Evolutionary conservation across 257 asterid species (phyloP).

Genomic region (Fraxinus pennsylvanica): DNA sequence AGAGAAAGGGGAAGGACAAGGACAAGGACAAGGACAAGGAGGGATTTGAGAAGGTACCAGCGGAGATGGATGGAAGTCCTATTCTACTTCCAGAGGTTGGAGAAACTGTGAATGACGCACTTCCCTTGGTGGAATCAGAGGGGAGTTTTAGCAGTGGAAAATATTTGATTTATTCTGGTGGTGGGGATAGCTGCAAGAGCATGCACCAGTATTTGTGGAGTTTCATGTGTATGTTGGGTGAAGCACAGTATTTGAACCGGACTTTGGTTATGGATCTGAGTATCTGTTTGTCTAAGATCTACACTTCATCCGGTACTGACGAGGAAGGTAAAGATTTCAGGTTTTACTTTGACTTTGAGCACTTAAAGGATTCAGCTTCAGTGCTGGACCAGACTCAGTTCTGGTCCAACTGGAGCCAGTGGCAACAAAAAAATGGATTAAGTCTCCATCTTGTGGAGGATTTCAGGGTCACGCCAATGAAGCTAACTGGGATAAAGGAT

Average conservation of each 20-base stretch:
- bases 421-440: constrained; percentile 46
- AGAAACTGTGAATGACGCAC: constrained; percentile 74
- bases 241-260: constrained; percentile 86
- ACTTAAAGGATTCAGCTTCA: constrained; percentile 71
- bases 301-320: constrained; percentile 80
- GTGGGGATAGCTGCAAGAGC: constrained; percentile 98
- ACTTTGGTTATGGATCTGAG: constrained; percentile 79
- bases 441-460: constrained; percentile 55
- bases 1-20: constrained; percentile 34
- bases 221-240: constrained; percentile 90
- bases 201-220: constrained; percentile 94
- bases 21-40: constrained; percentile 45
- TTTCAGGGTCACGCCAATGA: constrained; percentile 51
- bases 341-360: constrained; percentile 90
- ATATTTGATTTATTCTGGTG: constrained; percentile 74
- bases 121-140: constrained; percentile 76
- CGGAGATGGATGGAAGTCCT: constrained; percentile 38
- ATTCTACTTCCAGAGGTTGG: constrained; percentile 78
- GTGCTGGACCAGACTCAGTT: constrained; percentile 71
- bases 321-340: constrained; percentile 92
- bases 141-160: constrained; percentile 61
- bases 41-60: constrained; percentile 60
- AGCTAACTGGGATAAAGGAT: constrained; percentile 41
- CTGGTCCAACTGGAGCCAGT: constrained; percentile 62
- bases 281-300: constrained; percentile 74